Evolutionary conservation across 495 filamentous ascomycete species (phyloP), one percentile per base, ranked within the genome.

Genomic region (Tuber calosporum): DNA sequence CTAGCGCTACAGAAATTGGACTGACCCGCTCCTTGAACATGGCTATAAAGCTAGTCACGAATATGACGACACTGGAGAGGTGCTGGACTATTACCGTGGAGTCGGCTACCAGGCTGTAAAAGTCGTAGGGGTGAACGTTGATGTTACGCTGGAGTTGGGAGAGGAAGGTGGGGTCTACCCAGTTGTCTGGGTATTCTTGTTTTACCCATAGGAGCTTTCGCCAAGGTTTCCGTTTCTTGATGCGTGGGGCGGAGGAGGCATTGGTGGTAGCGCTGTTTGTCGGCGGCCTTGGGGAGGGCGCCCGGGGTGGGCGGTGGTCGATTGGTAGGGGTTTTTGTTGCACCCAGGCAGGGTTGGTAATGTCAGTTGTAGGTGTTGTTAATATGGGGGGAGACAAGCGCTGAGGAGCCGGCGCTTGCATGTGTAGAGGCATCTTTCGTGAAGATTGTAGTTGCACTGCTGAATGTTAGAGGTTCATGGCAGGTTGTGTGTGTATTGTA

Each of bases 191-290:
- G 82, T 97, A 99, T 66, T 91, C 92, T 80, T 99, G 95, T 82
- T 96, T 96, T 74, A 99, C 93, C 95, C 95, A 99, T 26, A 99
- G 86, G 74, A 99, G 84, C 84, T 98, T 99, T 84, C 96, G 95
- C 91, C 94, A 98, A 34, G 85, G 76, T 43, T 78, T 78, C 34
- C 75, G 72, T 30, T 77, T 78, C 37, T 41, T 78, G 17, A 41
- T 37, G 42, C 70, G 69, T 67, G 70, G 74, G 34, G 26, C 53
- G 53, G 53, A 62, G 26, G 53, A 30, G 53, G 26, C 13, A 34
- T 34, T 34, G 4, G 53, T 62, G 3, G 53, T 15, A 62, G 26
- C 26, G 22, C 9, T 58, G 26, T 62, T 62, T 26, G 26, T 19
- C 13, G 53, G 53, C 13, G 53, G 53, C 15, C 53, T 62, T 30